phyloP scores from a whole-genome alignment of 2,329 filamentous ascomycete species.

The Verticillium nubilum region DNA sequence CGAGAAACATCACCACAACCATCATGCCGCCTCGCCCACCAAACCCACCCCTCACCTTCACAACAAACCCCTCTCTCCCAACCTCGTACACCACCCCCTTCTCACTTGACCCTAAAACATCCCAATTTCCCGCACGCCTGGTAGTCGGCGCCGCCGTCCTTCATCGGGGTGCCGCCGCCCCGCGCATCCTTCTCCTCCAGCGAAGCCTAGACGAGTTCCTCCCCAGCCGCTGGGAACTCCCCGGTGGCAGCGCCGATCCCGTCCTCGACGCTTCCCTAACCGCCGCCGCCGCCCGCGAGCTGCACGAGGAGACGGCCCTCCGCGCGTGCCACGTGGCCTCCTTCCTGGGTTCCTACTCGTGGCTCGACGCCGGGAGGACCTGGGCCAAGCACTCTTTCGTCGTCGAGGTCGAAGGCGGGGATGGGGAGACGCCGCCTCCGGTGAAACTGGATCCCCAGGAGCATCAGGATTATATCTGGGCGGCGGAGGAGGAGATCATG shows the following conservation, averaged over 20 bases:
- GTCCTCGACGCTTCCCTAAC: constrained; percentile 41
- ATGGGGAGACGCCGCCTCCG: background rate
- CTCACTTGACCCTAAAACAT: background rate
- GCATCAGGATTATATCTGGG: constrained; percentile 32
- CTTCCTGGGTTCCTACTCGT: constrained; percentile 24
- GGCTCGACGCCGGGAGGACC: constrained; percentile 4
- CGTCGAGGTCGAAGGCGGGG: constrained; percentile 21
- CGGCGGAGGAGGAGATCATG: constrained; percentile 29
- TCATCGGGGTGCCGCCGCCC: background rate
- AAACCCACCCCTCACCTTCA: constrained; percentile 7
- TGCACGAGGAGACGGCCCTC: constrained; percentile 45
- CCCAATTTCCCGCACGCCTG: constrained; percentile 4
- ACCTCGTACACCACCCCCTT: constrained; percentile 5
- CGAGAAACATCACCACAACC: background rate
- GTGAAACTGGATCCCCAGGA: constrained; percentile 30
- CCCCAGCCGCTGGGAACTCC: constrained; percentile 39
- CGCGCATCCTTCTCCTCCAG: constrained; percentile 33
- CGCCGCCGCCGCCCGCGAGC: constrained; percentile 38
- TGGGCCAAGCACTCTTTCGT: constrained; percentile 30
- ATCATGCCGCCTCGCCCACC: constrained; percentile 10
- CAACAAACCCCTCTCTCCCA: constrained; percentile 2
- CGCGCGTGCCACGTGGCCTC: constrained; percentile 32
- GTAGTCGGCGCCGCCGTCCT: constrained; percentile 11
- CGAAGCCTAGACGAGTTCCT: constrained; percentile 28
- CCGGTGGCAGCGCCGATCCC: constrained; percentile 34